Base-by-base conservation (phyloP, 345 rosid genomes). In the Camelina sativa region DNA sequence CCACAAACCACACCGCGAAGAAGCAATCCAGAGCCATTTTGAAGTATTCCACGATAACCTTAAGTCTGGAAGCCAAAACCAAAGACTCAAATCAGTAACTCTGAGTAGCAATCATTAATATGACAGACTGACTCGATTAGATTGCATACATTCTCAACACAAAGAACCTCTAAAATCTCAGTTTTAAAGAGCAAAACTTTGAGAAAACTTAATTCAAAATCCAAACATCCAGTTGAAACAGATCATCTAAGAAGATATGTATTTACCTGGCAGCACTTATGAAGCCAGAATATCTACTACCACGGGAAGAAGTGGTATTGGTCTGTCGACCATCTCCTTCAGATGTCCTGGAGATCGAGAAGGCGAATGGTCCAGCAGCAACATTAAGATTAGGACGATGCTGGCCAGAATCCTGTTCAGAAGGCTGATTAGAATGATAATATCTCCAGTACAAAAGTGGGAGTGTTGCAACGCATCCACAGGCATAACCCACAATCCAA, bases 1-100 rank as follows among this genome's bases (percentile, higher is more conserved):
- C 97, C 78, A 95, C 97, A 81, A 95, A 95, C 99, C 98, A 95
- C 71, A 92, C 89, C 9, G 98, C 99, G 80, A 95, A 95, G 82
- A 95, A 95, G 83, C 99, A 95, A 84, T 95, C 99, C 84, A 95
- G 77, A 51, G 83, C 94, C 98, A 95, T 92, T 80, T 95, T 95
- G 81, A 89, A 92, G 83, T 95, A 90, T 48, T 95, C 99, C 80
- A 92, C 80, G 17, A 95, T 73, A 8, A 81, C 93, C 83, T 95
- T 95, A 72, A 92, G 71, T 67, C 97, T 95, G 88, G 62, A 51
- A 32, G 30, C 67, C 47, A 76, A 63, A 66, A 32, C 7, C 55
- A 66, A 66, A 41, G 63, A 66, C 68, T 37, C 69, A n/a, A 12
- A 19, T 76, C 30, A 68, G 47, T 48, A 37, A 75, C 67, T 25